Base-by-base conservation (phyloP, 805 yeast genomes). In the Yarrowia sp. region DNA sequence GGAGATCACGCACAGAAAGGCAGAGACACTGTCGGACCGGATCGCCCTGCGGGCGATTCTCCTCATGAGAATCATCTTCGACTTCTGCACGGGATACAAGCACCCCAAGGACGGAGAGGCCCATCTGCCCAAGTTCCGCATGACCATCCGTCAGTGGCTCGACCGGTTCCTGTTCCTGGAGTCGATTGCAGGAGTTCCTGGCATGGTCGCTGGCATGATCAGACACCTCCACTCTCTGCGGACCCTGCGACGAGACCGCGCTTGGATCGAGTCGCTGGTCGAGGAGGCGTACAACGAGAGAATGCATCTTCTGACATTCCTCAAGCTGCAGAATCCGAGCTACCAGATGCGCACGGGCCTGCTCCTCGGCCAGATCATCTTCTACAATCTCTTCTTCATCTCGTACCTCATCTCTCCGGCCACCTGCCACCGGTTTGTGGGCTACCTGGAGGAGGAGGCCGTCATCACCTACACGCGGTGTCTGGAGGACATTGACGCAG, bases 261-360 rank as follows among this genome's bases (percentile, higher is more conserved):
- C 88, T 0, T 87, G 90, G 86, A 79, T 87, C 64, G 89, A 86
- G 70, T 85, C 91, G 1, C 74, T 87, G 38, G 74, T 83, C 42
- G 91, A 86, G 67, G 92, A 86, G 68, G 90, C 91, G 0, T 86
- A 86, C 73, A 86, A 87, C 67, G 92, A 86, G 72, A 78, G 90
- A 70, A 86, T 87, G 87, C 92, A 86, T 70, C 76, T 86, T 53
- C 75, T 86, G 66, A 86, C 90, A 0, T 87, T 87, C 66, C 78
- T 86, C 64, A 81, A 83, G 69, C 71, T 86, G 62, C 85, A 86
- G 7, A 75, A 81, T 62, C 92, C 92, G 4, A 80, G 85, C 0
- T 69, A 80, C 75, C 78, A 83, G 66, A 83, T 86, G 65, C 76
- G 82, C 55, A 42, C 86, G 0, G 58, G 42, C 2, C 41, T 51